Percentiles rank a stretch among this genome's conserved stretches.
phyloP scores from a whole-genome alignment of 192 early-diverging fungal genomes.

The Neocallimastix lanati region DNA sequence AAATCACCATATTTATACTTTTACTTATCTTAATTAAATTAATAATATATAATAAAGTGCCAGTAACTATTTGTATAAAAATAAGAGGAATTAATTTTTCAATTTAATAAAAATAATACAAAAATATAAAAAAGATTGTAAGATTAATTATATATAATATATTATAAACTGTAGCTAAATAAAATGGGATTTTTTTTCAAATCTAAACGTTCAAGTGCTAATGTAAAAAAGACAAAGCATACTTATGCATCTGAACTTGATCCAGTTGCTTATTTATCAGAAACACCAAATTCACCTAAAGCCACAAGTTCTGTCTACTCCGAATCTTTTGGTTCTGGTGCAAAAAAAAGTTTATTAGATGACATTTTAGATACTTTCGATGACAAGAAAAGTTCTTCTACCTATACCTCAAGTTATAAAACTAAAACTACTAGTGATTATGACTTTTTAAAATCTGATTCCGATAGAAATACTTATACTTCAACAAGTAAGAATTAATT shows the following conservation, averaged over 20 bases:
- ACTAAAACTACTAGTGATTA: background rate
- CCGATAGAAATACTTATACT: background rate
- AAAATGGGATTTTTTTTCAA: background rate
- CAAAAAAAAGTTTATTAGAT: background rate
- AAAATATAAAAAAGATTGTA: too few relatives aligned
- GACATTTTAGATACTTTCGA: background rate
- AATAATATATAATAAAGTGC: too few relatives aligned
- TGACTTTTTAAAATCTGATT: background rate
- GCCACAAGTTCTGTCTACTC: background rate
- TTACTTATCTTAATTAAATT: too few relatives aligned
- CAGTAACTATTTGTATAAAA: too few relatives aligned
- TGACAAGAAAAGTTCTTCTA: background rate
- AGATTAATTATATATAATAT: too few relatives aligned
- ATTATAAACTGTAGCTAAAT: too few relatives aligned
- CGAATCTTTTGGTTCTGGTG: background rate
- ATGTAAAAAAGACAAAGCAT: too few relatives aligned
- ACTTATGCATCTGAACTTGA: background rate
- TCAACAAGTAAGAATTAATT: background rate
- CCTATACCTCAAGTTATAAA: background rate
- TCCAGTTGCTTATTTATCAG: background rate
- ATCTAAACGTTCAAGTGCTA: background rate
- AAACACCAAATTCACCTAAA: background rate
- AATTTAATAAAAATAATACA: too few relatives aligned
- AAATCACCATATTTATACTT: too few relatives aligned
- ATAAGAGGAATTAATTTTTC: too few relatives aligned